Conservation (phyloP, 2,329 filamentous ascomycete genomes). For the Ustulina deusta region DNA sequence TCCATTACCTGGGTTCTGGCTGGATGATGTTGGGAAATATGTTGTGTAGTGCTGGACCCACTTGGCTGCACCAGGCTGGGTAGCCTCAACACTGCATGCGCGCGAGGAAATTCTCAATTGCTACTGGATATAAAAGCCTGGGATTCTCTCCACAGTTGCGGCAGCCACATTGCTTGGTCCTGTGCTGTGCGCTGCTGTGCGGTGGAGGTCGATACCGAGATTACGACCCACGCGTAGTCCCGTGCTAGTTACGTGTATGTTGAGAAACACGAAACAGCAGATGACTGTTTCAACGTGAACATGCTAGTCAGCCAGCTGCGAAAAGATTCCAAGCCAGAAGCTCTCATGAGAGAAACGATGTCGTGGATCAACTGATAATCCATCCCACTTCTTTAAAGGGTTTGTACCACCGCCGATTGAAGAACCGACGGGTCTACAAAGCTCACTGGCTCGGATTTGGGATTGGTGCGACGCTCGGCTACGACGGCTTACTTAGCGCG, state of each 20-base stretch:
- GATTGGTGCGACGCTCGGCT: slow-evolving; percentile 11
- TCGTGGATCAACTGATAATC: slow-evolving; percentile 12
- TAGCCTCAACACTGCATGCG: slow-evolving; percentile 33
- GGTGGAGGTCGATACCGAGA: neutral
- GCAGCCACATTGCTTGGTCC: slow-evolving; percentile 28
- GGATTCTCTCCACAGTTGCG: slow-evolving; percentile 30
- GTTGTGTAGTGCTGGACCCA: slow-evolving; percentile 12
- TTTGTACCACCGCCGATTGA: neutral
- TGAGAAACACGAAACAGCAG: slow-evolving; percentile 36
- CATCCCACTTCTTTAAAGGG: slow-evolving; percentile 1
- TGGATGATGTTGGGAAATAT: slow-evolving; percentile 28
- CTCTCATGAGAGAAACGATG: neutral
- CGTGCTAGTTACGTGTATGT: neutral
- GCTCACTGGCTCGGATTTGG: neutral
- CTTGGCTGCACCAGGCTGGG: slow-evolving; percentile 29
- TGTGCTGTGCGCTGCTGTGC: slow-evolving; percentile 7
- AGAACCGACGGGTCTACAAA: neutral
- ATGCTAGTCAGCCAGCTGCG: neutral
- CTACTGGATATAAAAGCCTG: slow-evolving; percentile 22
- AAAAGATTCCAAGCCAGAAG: slow-evolving; percentile 5
- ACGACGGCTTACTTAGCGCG: slow-evolving; percentile 12
- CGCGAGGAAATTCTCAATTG: slow-evolving; percentile 3
- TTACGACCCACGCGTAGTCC: neutral
- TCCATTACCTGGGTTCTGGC: slow-evolving; percentile 11
- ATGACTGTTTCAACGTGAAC: slow-evolving; percentile 39